Conservation (phyloP, 257 asterid genomes). For the Paraleonurus japonicus region DNA sequence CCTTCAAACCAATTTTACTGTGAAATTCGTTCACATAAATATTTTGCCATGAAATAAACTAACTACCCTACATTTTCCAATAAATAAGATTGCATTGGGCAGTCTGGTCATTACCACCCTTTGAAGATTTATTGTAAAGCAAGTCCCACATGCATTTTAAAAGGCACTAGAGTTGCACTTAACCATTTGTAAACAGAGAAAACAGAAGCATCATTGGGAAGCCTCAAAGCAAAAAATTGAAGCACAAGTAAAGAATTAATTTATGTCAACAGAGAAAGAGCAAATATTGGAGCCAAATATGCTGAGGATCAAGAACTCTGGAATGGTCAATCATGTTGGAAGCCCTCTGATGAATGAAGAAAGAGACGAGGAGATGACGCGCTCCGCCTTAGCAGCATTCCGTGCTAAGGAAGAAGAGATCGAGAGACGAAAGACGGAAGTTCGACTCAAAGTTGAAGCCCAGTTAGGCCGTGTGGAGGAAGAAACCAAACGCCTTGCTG, state of each 20-base stretch:
- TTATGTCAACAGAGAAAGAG: conserved; percentile 49
- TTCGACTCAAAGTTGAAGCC: conserved; percentile 63
- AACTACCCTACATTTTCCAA: background rate
- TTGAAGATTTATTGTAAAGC: conserved; percentile 38
- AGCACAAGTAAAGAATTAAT: background rate
- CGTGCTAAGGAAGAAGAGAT: conserved; percentile 87
- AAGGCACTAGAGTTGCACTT: conserved; percentile 35
- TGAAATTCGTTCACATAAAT: too few species aligned
- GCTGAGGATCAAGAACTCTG: conserved; percentile 50
- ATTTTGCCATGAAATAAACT: too few species aligned
- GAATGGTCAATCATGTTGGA: conserved; percentile 38
- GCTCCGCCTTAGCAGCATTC: conserved; percentile 62
- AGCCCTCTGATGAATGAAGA: conserved; percentile 61
- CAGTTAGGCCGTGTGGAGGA: conserved; percentile 84
- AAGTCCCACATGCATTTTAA: conserved; percentile 40
- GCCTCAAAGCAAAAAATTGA: conserved; percentile 16
- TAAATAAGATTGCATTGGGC: conserved; percentile 6
- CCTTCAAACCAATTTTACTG: too few species aligned
- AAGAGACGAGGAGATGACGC: conserved; percentile 75
- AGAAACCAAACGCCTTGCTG: conserved; percentile 71
- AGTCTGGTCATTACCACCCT: conserved; percentile 26
- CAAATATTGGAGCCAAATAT: conserved; percentile 38
- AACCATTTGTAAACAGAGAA: conserved; percentile 48
- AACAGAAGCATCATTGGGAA: conserved; percentile 15
- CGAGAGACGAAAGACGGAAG: conserved; percentile 64